Evolutionary conservation across 2,329 filamentous ascomycete species (phyloP).

Genomic region (Xylariomycetidae sp.): DNA sequence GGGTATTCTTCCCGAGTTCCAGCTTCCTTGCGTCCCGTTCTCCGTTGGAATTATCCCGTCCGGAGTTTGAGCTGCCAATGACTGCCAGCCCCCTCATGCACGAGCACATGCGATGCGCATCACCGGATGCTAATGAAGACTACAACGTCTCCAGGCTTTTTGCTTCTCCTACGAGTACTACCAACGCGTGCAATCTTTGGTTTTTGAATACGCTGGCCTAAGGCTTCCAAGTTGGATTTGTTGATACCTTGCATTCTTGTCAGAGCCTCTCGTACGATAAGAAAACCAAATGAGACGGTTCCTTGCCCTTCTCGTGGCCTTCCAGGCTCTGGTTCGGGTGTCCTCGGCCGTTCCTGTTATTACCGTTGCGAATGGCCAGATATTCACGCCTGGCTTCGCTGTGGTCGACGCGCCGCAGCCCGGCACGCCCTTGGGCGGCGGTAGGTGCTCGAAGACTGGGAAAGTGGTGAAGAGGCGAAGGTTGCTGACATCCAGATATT

Average conservation of each 20-base stretch:
- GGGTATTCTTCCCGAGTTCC: no score
- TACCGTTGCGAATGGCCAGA: conserved; percentile 56
- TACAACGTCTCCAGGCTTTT: no score
- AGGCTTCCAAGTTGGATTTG: not conserved
- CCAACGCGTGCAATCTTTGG: not conserved
- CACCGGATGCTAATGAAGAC: no score
- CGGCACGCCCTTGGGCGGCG: conserved; percentile 56
- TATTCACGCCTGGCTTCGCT: conserved; percentile 63
- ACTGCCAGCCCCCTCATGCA: no score
- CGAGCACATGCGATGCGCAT: no score
- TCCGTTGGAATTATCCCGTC: no score
- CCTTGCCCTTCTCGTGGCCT: not conserved
- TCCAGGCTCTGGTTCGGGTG: not conserved
- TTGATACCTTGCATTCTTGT: no score
- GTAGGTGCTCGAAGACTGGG: conserved; percentile 33
- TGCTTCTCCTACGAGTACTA: no score
- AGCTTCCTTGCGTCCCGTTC: no score
- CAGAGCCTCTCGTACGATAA: no score
- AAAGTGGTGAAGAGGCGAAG: no score
- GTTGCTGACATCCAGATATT: conserved; percentile 15
- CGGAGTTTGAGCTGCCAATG: no score
- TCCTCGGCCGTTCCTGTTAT: conserved; percentile 40
- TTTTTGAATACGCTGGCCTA: not conserved
- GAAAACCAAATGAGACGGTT: not conserved
- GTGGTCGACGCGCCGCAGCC: conserved; percentile 62